Base-by-base conservation (phyloP, 2,329 filamentous ascomycete species). In the Scedosporium minutisporum region DNA sequence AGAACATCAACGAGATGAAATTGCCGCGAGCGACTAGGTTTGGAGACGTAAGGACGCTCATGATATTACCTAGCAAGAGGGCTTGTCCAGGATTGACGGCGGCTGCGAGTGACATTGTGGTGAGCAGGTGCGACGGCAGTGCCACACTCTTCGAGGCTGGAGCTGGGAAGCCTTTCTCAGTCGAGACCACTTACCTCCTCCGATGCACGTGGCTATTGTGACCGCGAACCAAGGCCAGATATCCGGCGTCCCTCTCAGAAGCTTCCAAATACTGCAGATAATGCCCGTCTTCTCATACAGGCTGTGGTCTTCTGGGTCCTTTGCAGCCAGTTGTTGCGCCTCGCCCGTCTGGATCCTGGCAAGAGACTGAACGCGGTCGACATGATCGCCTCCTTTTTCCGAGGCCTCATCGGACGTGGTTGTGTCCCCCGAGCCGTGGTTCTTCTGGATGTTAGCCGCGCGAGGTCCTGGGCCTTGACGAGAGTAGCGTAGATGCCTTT, bases 1-100 rank as follows among this genome's bases (percentile, higher is more conserved):
- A 81, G 68, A 84, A 84, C 81, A 85, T 84, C 58, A 82, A 74
- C 0, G 80, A 73, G 69, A 77, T 83, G 66, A 84, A 83, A 69
- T 85, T 78, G 5, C 75, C 78, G 38, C 68, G 67, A 16, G 62
- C 46, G 12, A 74, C 67, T 16, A 75, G 68, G 21, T 58, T 44
- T 65, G 65, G 6, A 65, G 61, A 14, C 55, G 73, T 66, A 42
- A 77, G 77, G 1, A 74, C 73, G 3, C 72, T 68, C 70, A 78
- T 74, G 14, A 75, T 74, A 41, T 69, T 72, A 4, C 74, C 70
- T 62, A 78, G 68, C 12, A 81, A 65, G 61, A 81, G 69, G 3
- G 79, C 76, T 59, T 81, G 77, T 2, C 71, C 76, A 1, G 78
- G 78, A 60, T 73, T 67, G 16, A 71, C 68, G 4, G 69, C 72